Evolutionary conservation across 1,284 basidiomycete genomes (phyloP).

Genomic region (Bondarzewia mesenterica): DNA sequence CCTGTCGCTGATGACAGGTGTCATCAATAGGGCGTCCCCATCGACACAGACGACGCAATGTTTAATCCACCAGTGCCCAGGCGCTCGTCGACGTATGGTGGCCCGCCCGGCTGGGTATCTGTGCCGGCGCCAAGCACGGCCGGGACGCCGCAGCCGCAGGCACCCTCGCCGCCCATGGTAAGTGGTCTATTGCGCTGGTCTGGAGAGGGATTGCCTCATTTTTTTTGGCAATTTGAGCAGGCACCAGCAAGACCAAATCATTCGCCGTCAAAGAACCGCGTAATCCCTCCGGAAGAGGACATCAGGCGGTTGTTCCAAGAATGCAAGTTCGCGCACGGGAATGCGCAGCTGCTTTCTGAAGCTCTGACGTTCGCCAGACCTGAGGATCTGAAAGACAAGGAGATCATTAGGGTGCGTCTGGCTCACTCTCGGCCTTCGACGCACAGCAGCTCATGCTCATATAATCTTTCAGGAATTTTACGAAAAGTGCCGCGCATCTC

Average conservation of each 20-base stretch:
- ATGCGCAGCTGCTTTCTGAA: conserved; percentile 59
- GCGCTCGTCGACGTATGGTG: conserved; percentile 14
- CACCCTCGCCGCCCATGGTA: not conserved
- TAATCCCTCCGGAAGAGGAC: conserved; percentile 71
- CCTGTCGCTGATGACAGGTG: not conserved
- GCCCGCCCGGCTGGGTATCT: conserved; percentile 15
- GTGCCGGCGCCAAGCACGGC: conserved; percentile 10
- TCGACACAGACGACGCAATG: conserved; percentile 69
- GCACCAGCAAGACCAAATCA: conserved; percentile 23
- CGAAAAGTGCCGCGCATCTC: conserved; percentile 58
- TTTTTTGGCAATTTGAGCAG: not conserved
- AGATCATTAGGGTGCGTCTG: conserved; percentile 53
- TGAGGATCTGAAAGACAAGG: conserved; percentile 49
- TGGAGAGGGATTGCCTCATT: not conserved
- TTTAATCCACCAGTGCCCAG: conserved; percentile 51
- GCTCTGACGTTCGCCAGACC: conserved; percentile 57
- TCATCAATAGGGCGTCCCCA: conserved; percentile 49
- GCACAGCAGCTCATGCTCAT: no score
- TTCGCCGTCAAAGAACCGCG: conserved; percentile 39
- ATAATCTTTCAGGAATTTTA: conserved; percentile 57
- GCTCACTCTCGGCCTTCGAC: not conserved
- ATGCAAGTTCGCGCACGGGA: conserved; percentile 67
- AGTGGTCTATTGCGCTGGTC: not conserved
- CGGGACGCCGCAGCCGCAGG: conserved; percentile 10
- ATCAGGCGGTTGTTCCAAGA: conserved; percentile 72